Percentiles rank a stretch among this genome's conserved stretches.
Conservation (phyloP, 768 basidiomycete genomes). For the Russula compacta region DNA sequence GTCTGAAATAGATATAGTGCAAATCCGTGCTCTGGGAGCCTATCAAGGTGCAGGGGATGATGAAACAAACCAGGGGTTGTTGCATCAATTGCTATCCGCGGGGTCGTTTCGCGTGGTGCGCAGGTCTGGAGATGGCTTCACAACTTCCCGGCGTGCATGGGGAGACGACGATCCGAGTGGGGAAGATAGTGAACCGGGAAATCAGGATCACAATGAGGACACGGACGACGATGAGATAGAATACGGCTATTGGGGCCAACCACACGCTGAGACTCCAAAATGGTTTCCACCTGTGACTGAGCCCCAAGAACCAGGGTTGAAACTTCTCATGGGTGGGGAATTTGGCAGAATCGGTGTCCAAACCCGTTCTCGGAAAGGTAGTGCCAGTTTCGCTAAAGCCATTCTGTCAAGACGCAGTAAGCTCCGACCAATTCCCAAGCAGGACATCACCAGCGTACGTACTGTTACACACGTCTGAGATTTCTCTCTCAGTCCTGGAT, state of each 20-base stretch:
- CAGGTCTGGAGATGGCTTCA: not conserved
- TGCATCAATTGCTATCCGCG: constrained; percentile 3
- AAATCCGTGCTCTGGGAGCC: not conserved
- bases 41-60: not conserved
- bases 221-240: constrained; percentile 25
- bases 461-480: not conserved
- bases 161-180: not conserved
- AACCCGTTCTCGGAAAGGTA: constrained; percentile 33
- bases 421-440: constrained; percentile 30
- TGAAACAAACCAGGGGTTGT: not conserved
- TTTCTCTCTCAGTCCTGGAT: not conserved
- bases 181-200: not conserved
- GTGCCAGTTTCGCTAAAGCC: constrained; percentile 40
- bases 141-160: not conserved
- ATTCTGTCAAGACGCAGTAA: constrained; percentile 33
- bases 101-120: constrained; percentile 6
- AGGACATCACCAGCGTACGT: constrained; percentile 50
- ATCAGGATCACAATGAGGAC: constrained; percentile 33
- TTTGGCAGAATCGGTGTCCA: constrained; percentile 62
- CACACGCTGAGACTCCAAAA: constrained; percentile 22
- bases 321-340: constrained; percentile 65
- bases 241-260: constrained; percentile 18
- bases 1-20: constrained; percentile 1
- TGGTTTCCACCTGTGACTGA: constrained; percentile 39
- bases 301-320: constrained; percentile 54